Evolutionary conservation across 768 basidiomycete genomes (phyloP), one percentile per base, ranked within the genome.

Genomic region (Tremella mesenterica): DNA sequence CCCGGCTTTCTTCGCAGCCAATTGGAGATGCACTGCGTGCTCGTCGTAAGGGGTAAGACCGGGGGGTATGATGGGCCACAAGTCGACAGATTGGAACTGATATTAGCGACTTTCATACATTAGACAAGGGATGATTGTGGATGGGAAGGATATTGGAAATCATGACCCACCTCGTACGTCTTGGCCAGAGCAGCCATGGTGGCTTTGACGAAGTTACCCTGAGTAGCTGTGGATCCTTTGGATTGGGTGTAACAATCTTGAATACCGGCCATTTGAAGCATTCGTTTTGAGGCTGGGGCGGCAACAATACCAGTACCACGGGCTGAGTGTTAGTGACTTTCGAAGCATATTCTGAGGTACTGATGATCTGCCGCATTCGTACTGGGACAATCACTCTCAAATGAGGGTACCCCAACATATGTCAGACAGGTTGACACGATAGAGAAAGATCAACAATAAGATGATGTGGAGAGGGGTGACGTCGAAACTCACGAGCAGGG

Each of bases 291-390:
- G 43, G 93, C 93, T 36, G 93, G 95, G 46, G 95, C 95, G 69
- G 95, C 95, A 70, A 99, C 95, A 77, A 99, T 92, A 80, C 93
- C 95, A 62, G 95, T 99, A 72, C 95, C 95, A 66, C 95, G 86
- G 52, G 92, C 64, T 66, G 44, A n/a, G 44, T 4, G 34, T 54
- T 38, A 46, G 50, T 10, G 23, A 3, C 45, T 10, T 10, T 10
- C 10, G n/a, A n/a, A n/a, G n/a, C 4, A 23, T 49, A 12, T 8
- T 16, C 4, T 23, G 27, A 21, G 8, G 3, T n/a, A 7, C 21
- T 4, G 43, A 4, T 20, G 6, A 27, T 10, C 18, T 27, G 13
- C 10, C n/a, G n/a, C n/a, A n/a, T n/a, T n/a, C n/a, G n/a, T n/a
- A n/a, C n/a, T n/a, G n/a, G n/a, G n/a, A n/a, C n/a, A n/a, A n/a